These are phyloP conservation scores for Solanum clarkiae DNA, from an alignment of 257 asterid species.

Conservation along the genomic window DNA sequence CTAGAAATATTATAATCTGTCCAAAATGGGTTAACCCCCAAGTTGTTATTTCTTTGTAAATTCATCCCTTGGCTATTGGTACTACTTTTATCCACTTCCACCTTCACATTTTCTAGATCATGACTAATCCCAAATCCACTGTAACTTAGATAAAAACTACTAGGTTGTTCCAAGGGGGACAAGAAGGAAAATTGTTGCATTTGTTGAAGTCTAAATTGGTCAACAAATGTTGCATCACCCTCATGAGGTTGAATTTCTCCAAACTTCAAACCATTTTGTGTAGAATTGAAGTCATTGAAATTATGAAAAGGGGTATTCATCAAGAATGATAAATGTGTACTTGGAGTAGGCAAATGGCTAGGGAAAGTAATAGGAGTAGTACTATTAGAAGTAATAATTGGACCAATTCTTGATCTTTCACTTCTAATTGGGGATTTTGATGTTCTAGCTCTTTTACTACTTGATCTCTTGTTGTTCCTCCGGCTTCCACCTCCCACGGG, in stretches of 20 bases:
- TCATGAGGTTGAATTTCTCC: conserved; percentile 7
- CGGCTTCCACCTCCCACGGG: conserved; percentile 34
- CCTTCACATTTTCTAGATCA: conserved; percentile 7
- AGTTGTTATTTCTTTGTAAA: conserved; percentile 2
- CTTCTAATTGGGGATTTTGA: conserved; percentile 11
- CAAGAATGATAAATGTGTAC: conserved; percentile 10
- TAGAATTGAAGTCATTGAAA: conserved; percentile 4
- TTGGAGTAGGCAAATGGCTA: neutral
- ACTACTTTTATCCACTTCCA: conserved; percentile 8
- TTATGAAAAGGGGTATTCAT: conserved; percentile 5
- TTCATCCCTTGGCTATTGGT: neutral
- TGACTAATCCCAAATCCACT: neutral
- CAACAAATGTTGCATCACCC: conserved; percentile 1
- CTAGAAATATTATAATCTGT: conserved; percentile 9
- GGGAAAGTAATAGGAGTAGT: neutral
- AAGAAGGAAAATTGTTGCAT: conserved; percentile 10
- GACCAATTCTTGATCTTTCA: neutral
- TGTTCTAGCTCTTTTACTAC: conserved; percentile 8
- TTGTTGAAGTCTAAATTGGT: conserved; percentile 19
- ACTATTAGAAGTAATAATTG: neutral
- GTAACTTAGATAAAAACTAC: conserved; percentile 1
- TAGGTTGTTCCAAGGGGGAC: conserved; percentile 8
- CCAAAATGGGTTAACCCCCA: conserved; percentile 18
- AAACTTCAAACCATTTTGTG: neutral
- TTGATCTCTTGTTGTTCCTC: conserved; percentile 25